phyloP scores from a whole-genome alignment of 164 flowering plant species.

The Euptelea pleiosperma region DNA sequence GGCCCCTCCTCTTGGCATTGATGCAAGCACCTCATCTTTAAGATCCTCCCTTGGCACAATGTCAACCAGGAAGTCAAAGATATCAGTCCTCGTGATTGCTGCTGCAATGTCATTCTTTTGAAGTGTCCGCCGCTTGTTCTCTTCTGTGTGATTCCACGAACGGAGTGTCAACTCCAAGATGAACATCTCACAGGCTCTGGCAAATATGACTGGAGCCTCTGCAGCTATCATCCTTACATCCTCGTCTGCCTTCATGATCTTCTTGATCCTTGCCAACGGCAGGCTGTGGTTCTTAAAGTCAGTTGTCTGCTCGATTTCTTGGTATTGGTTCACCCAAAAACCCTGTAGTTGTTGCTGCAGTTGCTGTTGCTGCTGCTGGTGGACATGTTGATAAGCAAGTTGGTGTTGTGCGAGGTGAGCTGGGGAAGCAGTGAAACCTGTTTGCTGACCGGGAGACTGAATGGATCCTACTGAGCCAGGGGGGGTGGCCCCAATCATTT shows the following conservation, averaged over 20 bases:
- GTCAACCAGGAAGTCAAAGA: conserved; percentile 75
- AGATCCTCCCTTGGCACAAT: conserved; percentile 74
- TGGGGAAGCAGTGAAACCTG: conserved; percentile 35
- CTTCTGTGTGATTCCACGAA: conserved; percentile 75
- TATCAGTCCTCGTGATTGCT: conserved; percentile 67
- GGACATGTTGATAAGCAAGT: conserved; percentile 57
- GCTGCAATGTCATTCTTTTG: conserved; percentile 82
- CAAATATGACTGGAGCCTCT: conserved; percentile 72
- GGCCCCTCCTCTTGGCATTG: conserved; percentile 41
- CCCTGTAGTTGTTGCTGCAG: conserved; percentile 55
- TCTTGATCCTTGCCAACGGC: conserved; percentile 75
- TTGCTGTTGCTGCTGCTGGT: conserved; percentile 65
- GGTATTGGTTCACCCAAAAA: conserved; percentile 58
- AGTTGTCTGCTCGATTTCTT: conserved; percentile 54
- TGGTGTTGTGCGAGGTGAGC: conserved; percentile 62
- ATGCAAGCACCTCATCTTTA: conserved; percentile 59
- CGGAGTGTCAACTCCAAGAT: conserved; percentile 64
- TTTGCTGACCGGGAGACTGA: conserved; percentile 38
- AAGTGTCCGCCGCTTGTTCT: conserved; percentile 71
- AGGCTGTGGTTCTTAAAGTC: conserved; percentile 74
- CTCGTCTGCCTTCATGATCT: conserved; percentile 82
- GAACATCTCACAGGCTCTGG: conserved; percentile 81
- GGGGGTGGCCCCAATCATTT: conserved; percentile 42
- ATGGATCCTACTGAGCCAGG: conserved; percentile 30
- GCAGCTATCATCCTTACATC: conserved; percentile 82